phyloP scores from a whole-genome alignment of 257 asterid genomes.

The Salvia hispanica region DNA sequence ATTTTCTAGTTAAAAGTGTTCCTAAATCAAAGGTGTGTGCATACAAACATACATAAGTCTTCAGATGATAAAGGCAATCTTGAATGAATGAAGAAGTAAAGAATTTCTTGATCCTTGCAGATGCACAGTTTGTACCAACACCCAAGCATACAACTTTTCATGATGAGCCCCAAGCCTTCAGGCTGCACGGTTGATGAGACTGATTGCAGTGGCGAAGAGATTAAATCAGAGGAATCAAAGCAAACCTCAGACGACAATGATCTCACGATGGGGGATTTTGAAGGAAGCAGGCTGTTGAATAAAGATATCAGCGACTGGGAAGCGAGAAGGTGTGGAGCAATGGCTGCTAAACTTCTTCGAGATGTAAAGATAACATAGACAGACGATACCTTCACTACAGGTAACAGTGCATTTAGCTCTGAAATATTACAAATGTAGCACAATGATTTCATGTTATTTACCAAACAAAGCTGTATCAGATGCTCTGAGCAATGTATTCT shows the following conservation, averaged over 20 bases:
- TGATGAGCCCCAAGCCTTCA: conserved; percentile 63
- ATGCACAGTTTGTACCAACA: conserved; percentile 89
- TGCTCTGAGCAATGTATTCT: not conserved
- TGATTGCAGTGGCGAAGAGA: too few relatives aligned
- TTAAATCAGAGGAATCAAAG: too few relatives aligned
- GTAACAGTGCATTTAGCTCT: not conserved
- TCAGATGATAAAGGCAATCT: not conserved
- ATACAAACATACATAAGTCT: not conserved
- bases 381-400: not conserved
- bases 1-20: conserved; percentile 74
- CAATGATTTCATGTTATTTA: not conserved
- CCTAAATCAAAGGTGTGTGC: conserved; percentile 75
- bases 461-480: conserved; percentile 1
- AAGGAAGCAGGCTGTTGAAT: conserved; percentile 27
- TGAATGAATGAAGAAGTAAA: not conserved
- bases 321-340: conserved; percentile 80
- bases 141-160: conserved; percentile 84
- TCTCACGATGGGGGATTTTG: conserved; percentile 35
- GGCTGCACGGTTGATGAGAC: conserved; percentile 29
- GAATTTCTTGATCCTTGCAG: conserved; percentile 41
- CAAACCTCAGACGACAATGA: too few relatives aligned
- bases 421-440: not conserved
- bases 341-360: conserved; percentile 95
- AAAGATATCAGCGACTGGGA: conserved; percentile 78
- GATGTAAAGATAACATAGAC: conserved; percentile 69